Evolutionary conservation across 106 monocot genomes (phyloP).

Genomic region (Dendrobium huoshanense): DNA sequence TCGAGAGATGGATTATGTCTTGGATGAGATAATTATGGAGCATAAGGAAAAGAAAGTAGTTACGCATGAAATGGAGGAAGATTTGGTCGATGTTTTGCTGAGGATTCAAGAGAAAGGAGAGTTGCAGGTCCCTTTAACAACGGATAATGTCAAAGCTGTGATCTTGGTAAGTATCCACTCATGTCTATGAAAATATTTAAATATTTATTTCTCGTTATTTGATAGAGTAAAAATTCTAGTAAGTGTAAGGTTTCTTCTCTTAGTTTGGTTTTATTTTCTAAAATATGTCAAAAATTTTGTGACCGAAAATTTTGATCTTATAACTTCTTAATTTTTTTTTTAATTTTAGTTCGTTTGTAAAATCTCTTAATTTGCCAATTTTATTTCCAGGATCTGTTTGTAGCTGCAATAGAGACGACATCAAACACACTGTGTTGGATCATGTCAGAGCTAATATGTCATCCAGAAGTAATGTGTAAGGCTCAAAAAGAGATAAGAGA

Average conservation of each 20-base stretch:
- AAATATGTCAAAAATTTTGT: no score
- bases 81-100: slow-evolving; percentile 13
- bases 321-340: no score
- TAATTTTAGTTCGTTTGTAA: background rate
- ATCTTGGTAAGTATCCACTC: slow-evolving; percentile 10
- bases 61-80: background rate
- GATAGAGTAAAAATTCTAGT: no score
- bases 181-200: no score
- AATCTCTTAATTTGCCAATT: no score
- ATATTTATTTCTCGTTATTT: no score
- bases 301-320: no score
- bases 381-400: slow-evolving; percentile 24
- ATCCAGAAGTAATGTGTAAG: slow-evolving; percentile 20
- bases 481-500: slow-evolving; percentile 26
- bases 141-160: slow-evolving; percentile 8
- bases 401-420: slow-evolving; percentile 36
- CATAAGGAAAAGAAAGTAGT: background rate
- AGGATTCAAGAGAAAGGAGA: background rate
- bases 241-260: background rate
- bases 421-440: slow-evolving; percentile 31
- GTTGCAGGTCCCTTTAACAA: background rate
- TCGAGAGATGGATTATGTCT: background rate
- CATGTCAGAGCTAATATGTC: slow-evolving; percentile 26
- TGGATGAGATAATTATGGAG: slow-evolving; percentile 9
- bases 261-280: background rate